phyloP scores from a whole-genome alignment of 2,329 filamentous ascomycete species.

The Penicillium psychrosexuale region DNA sequence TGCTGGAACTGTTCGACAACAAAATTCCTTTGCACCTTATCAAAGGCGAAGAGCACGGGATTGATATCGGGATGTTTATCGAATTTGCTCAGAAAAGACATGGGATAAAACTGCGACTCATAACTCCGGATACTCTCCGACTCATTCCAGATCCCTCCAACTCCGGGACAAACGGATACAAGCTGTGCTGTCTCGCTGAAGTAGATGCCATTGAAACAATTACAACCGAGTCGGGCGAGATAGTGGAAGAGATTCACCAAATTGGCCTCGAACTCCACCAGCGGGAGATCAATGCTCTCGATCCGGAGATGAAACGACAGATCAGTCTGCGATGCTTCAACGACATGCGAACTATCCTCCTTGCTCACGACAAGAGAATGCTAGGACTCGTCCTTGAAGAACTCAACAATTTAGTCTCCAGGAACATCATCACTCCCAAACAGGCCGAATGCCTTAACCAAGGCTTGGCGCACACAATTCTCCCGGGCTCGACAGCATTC shows the following conservation, averaged over 20 bases:
- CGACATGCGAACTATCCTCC: conserved; percentile 31
- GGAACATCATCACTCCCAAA: background rate
- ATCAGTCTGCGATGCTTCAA: conserved; percentile 30
- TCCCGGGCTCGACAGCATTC: background rate
- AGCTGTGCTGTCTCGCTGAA: conserved; percentile 10
- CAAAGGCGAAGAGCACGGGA: conserved; percentile 15
- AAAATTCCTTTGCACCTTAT: conserved; percentile 16
- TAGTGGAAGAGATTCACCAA: conserved; percentile 26
- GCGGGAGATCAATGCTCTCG: conserved; percentile 25
- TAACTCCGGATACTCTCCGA: conserved; percentile 1
- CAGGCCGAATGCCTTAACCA: background rate
- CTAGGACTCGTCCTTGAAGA: conserved; percentile 34
- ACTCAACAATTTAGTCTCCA: background rate
- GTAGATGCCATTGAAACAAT: background rate
- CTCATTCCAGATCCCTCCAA: background rate
- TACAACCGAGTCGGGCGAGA: conserved; percentile 9
- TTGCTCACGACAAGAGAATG: conserved; percentile 36
- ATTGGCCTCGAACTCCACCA: conserved; percentile 31
- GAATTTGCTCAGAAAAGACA: background rate
- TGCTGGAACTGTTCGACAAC: conserved; percentile 10
- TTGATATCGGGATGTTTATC: conserved; percentile 9
- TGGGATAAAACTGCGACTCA: conserved; percentile 1
- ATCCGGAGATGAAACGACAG: conserved; percentile 23
- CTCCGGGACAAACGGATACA: background rate
- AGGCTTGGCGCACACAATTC: background rate